phyloP scores from a whole-genome alignment of 305 asterid species.

The Withania somnifera region DNA sequence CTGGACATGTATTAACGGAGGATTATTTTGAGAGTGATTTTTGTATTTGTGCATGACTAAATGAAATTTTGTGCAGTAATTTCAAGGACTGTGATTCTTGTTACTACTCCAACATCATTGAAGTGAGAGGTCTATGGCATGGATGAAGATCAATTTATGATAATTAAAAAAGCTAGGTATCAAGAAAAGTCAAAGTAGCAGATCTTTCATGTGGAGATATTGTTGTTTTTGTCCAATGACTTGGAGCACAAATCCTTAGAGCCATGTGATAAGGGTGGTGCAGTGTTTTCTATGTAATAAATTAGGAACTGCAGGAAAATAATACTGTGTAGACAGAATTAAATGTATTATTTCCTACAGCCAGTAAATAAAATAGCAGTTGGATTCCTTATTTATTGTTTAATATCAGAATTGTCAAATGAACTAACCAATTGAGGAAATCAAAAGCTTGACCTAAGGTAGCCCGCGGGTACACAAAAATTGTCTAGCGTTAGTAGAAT shows the following conservation, averaged over 20 bases:
- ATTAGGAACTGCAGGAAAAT: background rate
- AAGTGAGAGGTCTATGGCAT: background rate
- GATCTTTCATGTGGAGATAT: background rate
- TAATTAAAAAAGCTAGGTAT: background rate
- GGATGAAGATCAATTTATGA: background rate
- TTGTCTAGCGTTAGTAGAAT: too few relatives aligned
- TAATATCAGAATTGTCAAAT: background rate
- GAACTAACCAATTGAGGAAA: too few relatives aligned
- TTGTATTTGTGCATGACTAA: background rate
- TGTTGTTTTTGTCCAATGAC: background rate
- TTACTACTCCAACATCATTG: background rate
- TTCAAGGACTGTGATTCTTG: background rate
- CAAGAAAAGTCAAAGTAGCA: background rate
- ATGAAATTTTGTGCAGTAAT: background rate
- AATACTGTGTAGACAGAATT: background rate
- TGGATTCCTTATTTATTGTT: background rate
- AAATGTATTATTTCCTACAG: background rate
- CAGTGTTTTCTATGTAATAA: background rate
- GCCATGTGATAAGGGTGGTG: background rate
- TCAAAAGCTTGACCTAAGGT: too few relatives aligned
- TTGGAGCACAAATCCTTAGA: background rate
- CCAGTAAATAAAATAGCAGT: background rate
- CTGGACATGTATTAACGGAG: too few relatives aligned
- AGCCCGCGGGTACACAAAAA: too few relatives aligned
- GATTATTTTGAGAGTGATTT: background rate